Base-by-base conservation (phyloP, 768 basidiomycete species). In the Leccinum olivaceopallidum region DNA sequence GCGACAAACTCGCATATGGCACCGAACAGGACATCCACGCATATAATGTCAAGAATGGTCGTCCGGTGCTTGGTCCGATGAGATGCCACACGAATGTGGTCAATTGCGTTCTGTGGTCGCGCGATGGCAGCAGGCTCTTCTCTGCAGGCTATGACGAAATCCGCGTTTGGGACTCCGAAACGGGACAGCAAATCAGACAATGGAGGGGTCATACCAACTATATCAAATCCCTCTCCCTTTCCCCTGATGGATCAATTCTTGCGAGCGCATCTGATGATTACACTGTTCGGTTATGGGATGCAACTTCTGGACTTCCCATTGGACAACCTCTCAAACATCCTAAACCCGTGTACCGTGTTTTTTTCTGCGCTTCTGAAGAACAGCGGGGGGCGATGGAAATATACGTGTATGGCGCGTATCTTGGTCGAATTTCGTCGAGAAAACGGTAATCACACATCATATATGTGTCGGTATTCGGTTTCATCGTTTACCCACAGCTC, bases 341-440 rank as follows among this genome's bases (percentile, higher is more conserved):
- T 26, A 13, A 26, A 20, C 0, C 4, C n/a, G 2, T 20, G 0
- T 2, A 0, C 5, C 10, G 3, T 5, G 44, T 20, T 47, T 12
- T 0, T 20, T 47, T 47, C 7, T 2, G 20, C 20, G 20, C 44
- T 9, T 47, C 44, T 6, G 10, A 20, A n/a, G n/a, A 12, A 5
- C 20, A 20, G 42, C n/a, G 12, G 42, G n/a, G 20, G 2, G 0
- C 0, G n/a, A 20, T 44, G 42, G 42, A 20, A 20, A 47, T n/a
- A 47, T 47, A 3, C 12, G 12, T 47, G 9, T 22, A 12, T 47
- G 44, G 44, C 22, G 22, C 22, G 10, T 47, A 12, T 16, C 44
- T 20, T 5, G 30, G 2, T 32, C 2, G 9, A 10, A 32, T 32
- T 32, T 2, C 30, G 8, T 32, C 30, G 30, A 10, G 30, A 32